phyloP scores from a whole-genome alignment of 225 moss, liverwort and hornwort species.

The Pseudoscleropodium purum region DNA sequence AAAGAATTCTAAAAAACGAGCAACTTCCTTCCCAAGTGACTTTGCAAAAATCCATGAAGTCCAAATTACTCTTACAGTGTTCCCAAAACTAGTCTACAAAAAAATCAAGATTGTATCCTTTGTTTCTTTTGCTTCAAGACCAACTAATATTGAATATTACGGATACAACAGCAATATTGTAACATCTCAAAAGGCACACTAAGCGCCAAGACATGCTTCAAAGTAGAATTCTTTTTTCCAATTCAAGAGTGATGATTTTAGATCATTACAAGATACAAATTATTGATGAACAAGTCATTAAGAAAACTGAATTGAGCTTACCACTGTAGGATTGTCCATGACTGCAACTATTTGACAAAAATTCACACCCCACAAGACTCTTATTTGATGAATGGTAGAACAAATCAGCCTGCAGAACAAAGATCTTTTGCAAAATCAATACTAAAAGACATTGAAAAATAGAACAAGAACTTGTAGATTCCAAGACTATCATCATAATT shows the following conservation, averaged over 20 bases:
- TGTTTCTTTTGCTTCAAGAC: too few relatives aligned
- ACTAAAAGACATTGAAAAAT: not conserved
- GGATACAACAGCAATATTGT: not conserved
- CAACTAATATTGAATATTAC: not conserved
- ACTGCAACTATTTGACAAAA: constrained; percentile 31
- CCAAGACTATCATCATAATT: not conserved
- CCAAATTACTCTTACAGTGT: too few relatives aligned
- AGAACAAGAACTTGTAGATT: not conserved
- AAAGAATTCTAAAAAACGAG: too few relatives aligned
- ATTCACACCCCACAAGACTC: constrained; percentile 27
- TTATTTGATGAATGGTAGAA: constrained; percentile 23
- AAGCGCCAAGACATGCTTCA: not conserved
- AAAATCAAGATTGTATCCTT: too few relatives aligned
- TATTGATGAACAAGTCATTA: not conserved
- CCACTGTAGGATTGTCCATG: constrained; percentile 22
- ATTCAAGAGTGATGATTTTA: not conserved
- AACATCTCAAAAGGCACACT: not conserved
- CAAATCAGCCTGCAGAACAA: constrained; percentile 34
- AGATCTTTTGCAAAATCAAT: not conserved
- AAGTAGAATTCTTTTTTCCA: not conserved
- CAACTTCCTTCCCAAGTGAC: too few relatives aligned
- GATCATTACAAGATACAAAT: not conserved
- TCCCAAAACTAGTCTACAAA: too few relatives aligned
- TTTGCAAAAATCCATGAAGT: too few relatives aligned
- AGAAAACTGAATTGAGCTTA: constrained; percentile 10